phyloP scores from a whole-genome alignment of 768 basidiomycete species.

The Suillus subluteus region DNA sequence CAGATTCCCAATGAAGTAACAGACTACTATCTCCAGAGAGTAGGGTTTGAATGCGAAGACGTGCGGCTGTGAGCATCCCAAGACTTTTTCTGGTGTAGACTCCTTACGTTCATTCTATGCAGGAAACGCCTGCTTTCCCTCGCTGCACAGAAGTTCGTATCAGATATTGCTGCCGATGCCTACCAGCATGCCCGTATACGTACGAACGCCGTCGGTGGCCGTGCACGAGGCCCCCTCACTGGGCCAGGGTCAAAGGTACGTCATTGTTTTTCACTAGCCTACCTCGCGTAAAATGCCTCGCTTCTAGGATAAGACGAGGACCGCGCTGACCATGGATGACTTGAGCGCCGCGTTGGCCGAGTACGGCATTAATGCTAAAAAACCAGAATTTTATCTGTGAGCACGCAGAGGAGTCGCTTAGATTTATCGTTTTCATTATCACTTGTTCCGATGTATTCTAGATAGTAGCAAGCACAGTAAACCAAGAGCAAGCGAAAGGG shows the following conservation, averaged over 20 bases:
- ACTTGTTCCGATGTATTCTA: background rate
- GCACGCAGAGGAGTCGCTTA: slow-evolving; percentile 1
- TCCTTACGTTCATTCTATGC: slow-evolving; percentile 11
- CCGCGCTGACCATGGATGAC: slow-evolving; percentile 97
- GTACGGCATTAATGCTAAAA: slow-evolving; percentile 92
- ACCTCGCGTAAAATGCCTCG: slow-evolving; percentile 8
- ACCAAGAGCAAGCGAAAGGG: background rate
- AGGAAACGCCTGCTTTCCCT: slow-evolving; percentile 95
- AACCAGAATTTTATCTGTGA: slow-evolving; percentile 92
- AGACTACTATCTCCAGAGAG: slow-evolving; percentile 93
- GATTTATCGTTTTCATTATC: background rate
- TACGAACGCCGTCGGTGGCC: slow-evolving; percentile 80
- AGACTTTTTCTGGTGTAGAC: slow-evolving; percentile 10
- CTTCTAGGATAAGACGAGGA: slow-evolving; percentile 83
- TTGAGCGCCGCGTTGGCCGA: slow-evolving; percentile 91
- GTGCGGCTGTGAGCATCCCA: slow-evolving; percentile 76
- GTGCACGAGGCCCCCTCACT: slow-evolving; percentile 56
- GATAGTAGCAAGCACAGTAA: background rate
- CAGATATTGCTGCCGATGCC: slow-evolving; percentile 95
- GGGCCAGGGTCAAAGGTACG: slow-evolving; percentile 70
- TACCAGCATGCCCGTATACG: slow-evolving; percentile 98
- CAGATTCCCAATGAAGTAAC: slow-evolving; percentile 98
- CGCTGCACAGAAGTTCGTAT: slow-evolving; percentile 97
- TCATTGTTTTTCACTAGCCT: slow-evolving; percentile 10
- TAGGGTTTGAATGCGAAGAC: slow-evolving; percentile 96